Percentiles rank a stretch among this genome's conserved stretches.
These are phyloP conservation scores for Amanita molliuscula DNA, from an alignment of 768 basidiomycete genomes.

Conservation along the genomic window DNA sequence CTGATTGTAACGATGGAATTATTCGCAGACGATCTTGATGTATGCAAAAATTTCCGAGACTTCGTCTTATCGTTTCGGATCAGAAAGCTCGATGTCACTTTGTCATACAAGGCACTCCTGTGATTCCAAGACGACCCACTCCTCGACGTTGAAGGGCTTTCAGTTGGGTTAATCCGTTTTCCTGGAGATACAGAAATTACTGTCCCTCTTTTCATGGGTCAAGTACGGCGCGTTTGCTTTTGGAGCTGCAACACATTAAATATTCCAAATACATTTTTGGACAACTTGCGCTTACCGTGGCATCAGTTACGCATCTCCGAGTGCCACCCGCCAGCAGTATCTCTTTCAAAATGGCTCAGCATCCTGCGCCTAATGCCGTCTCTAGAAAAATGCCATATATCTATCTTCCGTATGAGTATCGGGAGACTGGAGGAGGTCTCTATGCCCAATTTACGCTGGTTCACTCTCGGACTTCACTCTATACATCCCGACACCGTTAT, in stretches of 20 bases:
- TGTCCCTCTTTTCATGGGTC: not conserved
- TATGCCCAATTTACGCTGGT: not conserved
- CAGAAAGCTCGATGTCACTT: no score
- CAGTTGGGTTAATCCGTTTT: no score
- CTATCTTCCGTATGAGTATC: not conserved
- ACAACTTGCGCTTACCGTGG: not conserved
- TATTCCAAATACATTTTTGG: not conserved
- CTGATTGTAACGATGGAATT: no score
- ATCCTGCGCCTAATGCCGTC: not conserved
- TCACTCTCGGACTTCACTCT: not conserved
- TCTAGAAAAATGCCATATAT: not conserved
- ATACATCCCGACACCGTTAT: not conserved
- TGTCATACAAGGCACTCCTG: no score
- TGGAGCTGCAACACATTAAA: no score
- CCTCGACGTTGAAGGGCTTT: no score
- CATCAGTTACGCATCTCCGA: not conserved
- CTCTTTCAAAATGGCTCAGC: not conserved
- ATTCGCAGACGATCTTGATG: no score
- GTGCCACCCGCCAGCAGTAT: not conserved
- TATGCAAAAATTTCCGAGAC: no score
- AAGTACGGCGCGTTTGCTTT: not conserved
- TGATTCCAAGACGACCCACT: no score
- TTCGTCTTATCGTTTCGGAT: no score
- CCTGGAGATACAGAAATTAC: not conserved
- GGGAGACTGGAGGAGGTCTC: not conserved